Percentiles rank a stretch among this genome's conserved stretches.
Conservation (phyloP, 2,329 filamentous ascomycete species). For the Aspergillus sp. region DNA sequence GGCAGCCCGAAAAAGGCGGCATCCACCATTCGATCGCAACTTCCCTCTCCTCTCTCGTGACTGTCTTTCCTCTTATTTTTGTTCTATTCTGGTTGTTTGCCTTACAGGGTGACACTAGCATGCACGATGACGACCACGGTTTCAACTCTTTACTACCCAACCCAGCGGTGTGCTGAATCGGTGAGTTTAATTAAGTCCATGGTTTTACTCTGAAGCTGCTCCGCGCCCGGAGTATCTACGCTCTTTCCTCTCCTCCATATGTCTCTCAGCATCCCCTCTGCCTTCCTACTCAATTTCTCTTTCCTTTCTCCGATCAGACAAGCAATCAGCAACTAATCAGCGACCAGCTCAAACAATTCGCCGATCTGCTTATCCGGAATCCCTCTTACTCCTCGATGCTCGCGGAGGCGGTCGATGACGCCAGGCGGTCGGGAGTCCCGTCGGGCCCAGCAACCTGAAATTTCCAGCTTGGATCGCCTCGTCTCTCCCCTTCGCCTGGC, state of each 20-base stretch:
- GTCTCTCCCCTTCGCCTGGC: not conserved
- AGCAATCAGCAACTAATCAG: not conserved
- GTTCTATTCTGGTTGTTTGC: not conserved
- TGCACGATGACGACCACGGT: not conserved
- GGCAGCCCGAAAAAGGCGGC: not conserved
- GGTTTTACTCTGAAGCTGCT: not conserved
- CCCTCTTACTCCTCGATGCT: not conserved
- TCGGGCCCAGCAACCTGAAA: not conserved
- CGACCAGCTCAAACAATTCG: not conserved
- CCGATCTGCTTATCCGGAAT: not conserved
- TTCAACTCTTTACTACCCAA: not conserved
- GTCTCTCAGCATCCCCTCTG: not conserved
- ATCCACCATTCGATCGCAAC: not conserved
- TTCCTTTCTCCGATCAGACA: not conserved
- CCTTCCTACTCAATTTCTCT: not conserved
- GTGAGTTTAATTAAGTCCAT: not conserved
- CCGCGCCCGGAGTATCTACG: not conserved
- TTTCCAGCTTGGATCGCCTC: not conserved
- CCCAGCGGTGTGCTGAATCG: not conserved
- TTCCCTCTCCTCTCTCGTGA: not conserved
- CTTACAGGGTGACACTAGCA: not conserved
- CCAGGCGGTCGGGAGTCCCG: slow-evolving; percentile 19
- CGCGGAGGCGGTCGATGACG: slow-evolving; percentile 3
- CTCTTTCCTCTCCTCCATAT: not conserved
- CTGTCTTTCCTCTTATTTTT: not conserved